Base-by-base conservation (phyloP, 345 rosid species). In the Hypericum androsaemum region DNA sequence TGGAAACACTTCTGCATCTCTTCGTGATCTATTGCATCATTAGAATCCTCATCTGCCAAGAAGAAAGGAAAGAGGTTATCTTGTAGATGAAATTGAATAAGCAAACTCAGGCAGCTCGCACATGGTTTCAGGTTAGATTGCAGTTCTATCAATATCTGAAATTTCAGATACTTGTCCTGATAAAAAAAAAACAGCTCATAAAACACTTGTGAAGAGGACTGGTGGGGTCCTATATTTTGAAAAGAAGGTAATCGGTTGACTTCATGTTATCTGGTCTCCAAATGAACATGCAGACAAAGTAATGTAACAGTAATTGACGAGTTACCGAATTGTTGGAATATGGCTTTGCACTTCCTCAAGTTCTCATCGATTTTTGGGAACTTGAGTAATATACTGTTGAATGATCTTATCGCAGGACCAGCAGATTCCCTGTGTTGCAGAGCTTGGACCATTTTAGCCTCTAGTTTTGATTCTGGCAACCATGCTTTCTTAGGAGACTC, bases 321-420 rank as follows among this genome's bases (percentile, higher is more conserved):
- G 83, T 53, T 54, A 90, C 98, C 98, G 3, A 90, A 90, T 64
- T 87, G 73, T 64, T 80, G 77, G 61, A 90, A 90, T 32, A 80
- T 90, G 42, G 76, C 72, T 75, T 82, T 84, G 83, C 95, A 84
- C 43, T 82, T 87, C 64, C 85, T 81, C 39, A 87, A 77, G 69
- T 80, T 76, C 40, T 75, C 72, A 28, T 90, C 98, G 10, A 90
- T 87, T 70, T 84, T 87, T 3, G 98, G 96, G 66, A 90, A 90
- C 63, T 90, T 90, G 65, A 90, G 74, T 70, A 90, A 78, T 41
- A 87, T 72, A 72, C 80, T 69, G 74, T 81, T 84, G 76, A 90
- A 87, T 5, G 96, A 90, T 71, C 78, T 84, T 70, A 82, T 56
- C 11, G 75, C 51, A 47, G 80, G 77, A 58, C 92, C 98, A 68